Evolutionary conservation across 495 filamentous ascomycete species (phyloP), one percentile per base, ranked within the genome.

Genomic region (Clohesyomyces aquaticus): DNA sequence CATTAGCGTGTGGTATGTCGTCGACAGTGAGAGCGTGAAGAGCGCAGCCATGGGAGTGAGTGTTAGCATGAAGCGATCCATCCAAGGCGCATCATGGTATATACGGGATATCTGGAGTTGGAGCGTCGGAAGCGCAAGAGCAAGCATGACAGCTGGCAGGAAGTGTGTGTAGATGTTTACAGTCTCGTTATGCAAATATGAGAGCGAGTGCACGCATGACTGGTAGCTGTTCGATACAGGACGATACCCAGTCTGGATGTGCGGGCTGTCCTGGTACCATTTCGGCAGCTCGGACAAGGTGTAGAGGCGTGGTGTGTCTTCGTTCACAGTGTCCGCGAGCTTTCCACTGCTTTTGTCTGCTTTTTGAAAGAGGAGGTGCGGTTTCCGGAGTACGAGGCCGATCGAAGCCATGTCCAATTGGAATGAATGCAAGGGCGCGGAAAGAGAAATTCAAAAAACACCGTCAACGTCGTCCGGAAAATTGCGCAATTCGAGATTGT

Each of bases 1-100:
- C 59, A 79, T 73, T n/a, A 83, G 49, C 1, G 76, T 80, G 71
- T 84, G 81, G 64, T 82, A 84, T 1, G 69, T 62, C 11, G 77
- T 64, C 6, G 77, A 81, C 1, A 83, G 59, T 8, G 71, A 59
- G 18, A 82, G 75, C 42, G 79, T 82, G 0, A 71, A 45, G 0
- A 75, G 65, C 0, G 76, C 75, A 0, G 78, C 73, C 12, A 77
- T 47, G 19, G 82, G 66, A 41, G 77, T 80, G 27, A 78, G 65
- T 0, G 72, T 71, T 49, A 84, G 79, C 3, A 81, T 69, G 19
- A 69, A 28, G 41, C 73, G 67, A 55, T 82, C 80, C 9, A 65
- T 61, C 21, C 53, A 45, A 4, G 69, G 66, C 2, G 76, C 73
- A 14, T 72, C 48, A 0, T 70, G 67, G 66, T 71, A 77, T 25